A percentile compares a stretch with the other conserved stretches of the same genome.
Evolutionary conservation across 176 grass and related monocot species (phyloP).

Genomic region (Zea mays): DNA sequence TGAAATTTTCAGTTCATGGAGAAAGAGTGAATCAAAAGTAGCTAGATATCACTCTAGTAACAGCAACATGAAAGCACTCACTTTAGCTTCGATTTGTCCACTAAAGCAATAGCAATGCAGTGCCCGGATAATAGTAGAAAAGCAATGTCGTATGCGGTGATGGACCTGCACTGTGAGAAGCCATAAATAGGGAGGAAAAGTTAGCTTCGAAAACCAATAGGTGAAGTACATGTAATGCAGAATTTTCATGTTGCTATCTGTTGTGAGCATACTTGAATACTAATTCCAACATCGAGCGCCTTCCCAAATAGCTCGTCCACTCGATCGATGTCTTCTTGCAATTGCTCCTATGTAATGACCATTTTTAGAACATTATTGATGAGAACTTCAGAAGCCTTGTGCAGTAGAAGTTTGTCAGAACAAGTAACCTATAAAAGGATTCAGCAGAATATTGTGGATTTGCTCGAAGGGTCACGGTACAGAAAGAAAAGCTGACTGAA

Average conservation of each 20-base stretch:
- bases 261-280: conserved; percentile 73
- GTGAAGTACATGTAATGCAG: neutral
- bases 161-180: conserved; percentile 86
- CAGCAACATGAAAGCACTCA: too few species aligned
- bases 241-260: conserved; percentile 17
- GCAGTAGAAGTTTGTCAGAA: neutral
- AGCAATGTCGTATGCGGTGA: conserved; percentile 78
- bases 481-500: conserved; percentile 83
- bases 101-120: conserved; percentile 83
- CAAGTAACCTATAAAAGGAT: conserved; percentile 76
- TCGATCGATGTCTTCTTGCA: conserved; percentile 85
- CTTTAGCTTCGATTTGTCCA: conserved; percentile 99
- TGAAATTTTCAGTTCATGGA: too few species aligned
- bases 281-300: conserved; percentile 83
- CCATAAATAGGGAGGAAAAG: conserved; percentile 33
- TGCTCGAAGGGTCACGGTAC: conserved; percentile 91
- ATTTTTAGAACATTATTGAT: conserved; percentile 26
- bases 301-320: conserved; percentile 78
- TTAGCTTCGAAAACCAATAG: conserved; percentile 36
- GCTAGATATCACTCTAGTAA: too few species aligned
- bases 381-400: conserved; percentile 4
- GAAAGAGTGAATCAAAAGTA: too few species aligned
- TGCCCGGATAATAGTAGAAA: conserved; percentile 76
- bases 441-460: conserved; percentile 85
- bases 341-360: conserved; percentile 66